A percentile compares a stretch with the other conserved stretches of the same genome.
Conservation (phyloP, 2,329 filamentous ascomycete genomes). For the Neofusicoccum umdonicola region DNA sequence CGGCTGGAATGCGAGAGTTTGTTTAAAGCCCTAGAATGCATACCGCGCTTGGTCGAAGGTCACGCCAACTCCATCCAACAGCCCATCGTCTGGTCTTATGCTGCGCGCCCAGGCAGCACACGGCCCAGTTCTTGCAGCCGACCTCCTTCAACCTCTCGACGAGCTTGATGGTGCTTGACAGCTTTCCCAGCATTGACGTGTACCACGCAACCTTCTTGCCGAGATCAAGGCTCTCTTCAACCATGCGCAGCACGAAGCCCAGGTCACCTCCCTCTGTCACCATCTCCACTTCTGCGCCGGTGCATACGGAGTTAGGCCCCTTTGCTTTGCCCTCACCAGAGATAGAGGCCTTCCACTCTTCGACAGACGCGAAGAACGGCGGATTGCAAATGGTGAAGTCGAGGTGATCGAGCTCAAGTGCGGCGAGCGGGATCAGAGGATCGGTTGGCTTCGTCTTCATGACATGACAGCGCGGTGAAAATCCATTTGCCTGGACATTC, state of each 20-base stretch:
- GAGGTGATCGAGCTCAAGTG: slow-evolving; percentile 51
- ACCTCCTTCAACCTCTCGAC: slow-evolving; percentile 56
- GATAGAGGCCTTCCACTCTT: slow-evolving; percentile 63
- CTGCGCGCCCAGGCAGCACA: slow-evolving; percentile 74
- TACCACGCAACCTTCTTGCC: slow-evolving; percentile 63
- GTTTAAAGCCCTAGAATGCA: neutral
- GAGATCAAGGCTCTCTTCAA: slow-evolving; percentile 59
- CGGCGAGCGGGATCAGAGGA: slow-evolving; percentile 63
- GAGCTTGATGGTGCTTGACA: slow-evolving; percentile 64
- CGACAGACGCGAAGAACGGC: slow-evolving; percentile 79
- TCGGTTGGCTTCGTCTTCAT: slow-evolving; percentile 53
- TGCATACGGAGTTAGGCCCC: slow-evolving; percentile 70
- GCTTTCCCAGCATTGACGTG: slow-evolving; percentile 84
- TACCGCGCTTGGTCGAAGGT: slow-evolving; percentile 4
- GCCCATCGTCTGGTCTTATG: slow-evolving; percentile 81
- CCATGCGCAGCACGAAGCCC: slow-evolving; percentile 68
- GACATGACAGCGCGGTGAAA: slow-evolving; percentile 64
- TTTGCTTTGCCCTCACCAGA: slow-evolving; percentile 61
- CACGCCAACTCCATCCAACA: slow-evolving; percentile 63
- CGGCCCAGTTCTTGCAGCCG: slow-evolving; percentile 61
- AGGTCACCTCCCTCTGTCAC: slow-evolving; percentile 76
- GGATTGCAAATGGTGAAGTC: slow-evolving; percentile 94
- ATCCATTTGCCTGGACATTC: slow-evolving; percentile 66
- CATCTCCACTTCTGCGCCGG: slow-evolving; percentile 82
- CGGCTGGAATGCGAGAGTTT: slow-evolving; percentile 51